These are phyloP conservation scores for Neopestalotiopsis clavispora DNA, from an alignment of 2,329 filamentous ascomycete genomes.

Conservation along the genomic window DNA sequence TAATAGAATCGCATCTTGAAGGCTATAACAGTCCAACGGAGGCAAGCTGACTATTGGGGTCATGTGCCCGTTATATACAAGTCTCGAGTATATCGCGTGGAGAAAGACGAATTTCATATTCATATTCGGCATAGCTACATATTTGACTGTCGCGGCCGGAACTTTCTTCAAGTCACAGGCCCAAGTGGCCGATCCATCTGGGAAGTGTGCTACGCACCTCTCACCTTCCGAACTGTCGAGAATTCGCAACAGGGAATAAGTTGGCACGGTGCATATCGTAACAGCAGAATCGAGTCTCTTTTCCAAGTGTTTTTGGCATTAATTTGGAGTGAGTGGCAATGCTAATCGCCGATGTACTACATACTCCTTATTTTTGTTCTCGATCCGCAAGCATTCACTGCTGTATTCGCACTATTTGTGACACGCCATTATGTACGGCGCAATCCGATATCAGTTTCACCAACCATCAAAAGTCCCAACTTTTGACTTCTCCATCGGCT, in stretches of 20 bases:
- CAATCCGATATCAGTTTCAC: too few relatives aligned
- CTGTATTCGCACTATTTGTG: background rate
- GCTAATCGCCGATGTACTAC: background rate
- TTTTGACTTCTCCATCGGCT: too few relatives aligned
- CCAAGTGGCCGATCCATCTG: too few relatives aligned
- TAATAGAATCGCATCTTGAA: background rate
- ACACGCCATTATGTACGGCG: background rate
- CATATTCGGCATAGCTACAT: too few relatives aligned
- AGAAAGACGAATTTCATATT: too few relatives aligned
- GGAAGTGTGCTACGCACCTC: too few relatives aligned
- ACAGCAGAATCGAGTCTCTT: background rate
- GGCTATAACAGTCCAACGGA: background rate
- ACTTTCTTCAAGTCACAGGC: too few relatives aligned
- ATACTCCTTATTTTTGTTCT: background rate
- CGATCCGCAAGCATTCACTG: background rate
- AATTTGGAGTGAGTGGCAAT: background rate
- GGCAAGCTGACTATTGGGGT: background rate
- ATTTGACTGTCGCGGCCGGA: too few relatives aligned
- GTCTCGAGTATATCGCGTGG: background rate
- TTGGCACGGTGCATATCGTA: background rate
- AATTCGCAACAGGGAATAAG: too few relatives aligned
- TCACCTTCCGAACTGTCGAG: too few relatives aligned
- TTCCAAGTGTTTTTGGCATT: constrained; percentile 1
- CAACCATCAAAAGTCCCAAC: too few relatives aligned
- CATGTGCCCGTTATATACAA: background rate